A percentile compares a stretch with the other conserved stretches of the same genome.
phyloP scores from a whole-genome alignment of 495 filamentous ascomycete species.

The Neurospora sp. region DNA sequence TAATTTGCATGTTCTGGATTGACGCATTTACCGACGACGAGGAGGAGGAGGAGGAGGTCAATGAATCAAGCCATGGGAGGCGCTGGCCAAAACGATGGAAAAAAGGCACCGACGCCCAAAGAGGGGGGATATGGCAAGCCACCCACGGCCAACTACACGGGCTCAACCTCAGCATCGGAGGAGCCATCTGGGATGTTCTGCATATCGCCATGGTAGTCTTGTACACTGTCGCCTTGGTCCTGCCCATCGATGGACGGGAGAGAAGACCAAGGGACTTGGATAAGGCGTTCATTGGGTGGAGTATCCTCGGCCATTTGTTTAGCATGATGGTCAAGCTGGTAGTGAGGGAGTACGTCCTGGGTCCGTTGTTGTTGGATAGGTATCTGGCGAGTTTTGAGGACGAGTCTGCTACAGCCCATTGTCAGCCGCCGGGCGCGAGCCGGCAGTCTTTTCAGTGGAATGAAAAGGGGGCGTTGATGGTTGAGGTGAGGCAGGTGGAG shows the following conservation, averaged over 20 bases:
- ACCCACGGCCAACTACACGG: neutral
- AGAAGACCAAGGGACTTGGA: constrained; percentile 1
- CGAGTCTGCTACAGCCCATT: neutral
- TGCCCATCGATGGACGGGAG: neutral
- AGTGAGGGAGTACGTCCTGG: constrained; percentile 2
- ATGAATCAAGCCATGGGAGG: neutral
- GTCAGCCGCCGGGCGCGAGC: neutral
- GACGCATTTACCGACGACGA: neutral
- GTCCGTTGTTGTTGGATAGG: constrained; percentile 8
- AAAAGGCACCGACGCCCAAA: neutral
- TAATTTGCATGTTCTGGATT: constrained; percentile 10
- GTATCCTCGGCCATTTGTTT: constrained; percentile 7
- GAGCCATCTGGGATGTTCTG: constrained; percentile 12
- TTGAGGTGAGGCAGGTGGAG: neutral
- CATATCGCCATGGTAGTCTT: constrained; percentile 9
- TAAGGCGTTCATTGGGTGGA: constrained; percentile 13
- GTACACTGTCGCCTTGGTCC: constrained; percentile 4
- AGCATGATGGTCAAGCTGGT: constrained; percentile 22
- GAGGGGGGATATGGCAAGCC: neutral
- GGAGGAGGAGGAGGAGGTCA: neutral
- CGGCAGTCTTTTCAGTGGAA: neutral
- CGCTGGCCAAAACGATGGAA: neutral
- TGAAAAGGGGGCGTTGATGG: neutral
- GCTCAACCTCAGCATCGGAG: neutral
- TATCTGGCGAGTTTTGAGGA: constrained; percentile 29